A percentile compares a stretch with the other conserved stretches of the same genome.
Evolutionary conservation across 1,284 basidiomycete genomes (phyloP).

Genomic region (Singerocomus rubriflavus): DNA sequence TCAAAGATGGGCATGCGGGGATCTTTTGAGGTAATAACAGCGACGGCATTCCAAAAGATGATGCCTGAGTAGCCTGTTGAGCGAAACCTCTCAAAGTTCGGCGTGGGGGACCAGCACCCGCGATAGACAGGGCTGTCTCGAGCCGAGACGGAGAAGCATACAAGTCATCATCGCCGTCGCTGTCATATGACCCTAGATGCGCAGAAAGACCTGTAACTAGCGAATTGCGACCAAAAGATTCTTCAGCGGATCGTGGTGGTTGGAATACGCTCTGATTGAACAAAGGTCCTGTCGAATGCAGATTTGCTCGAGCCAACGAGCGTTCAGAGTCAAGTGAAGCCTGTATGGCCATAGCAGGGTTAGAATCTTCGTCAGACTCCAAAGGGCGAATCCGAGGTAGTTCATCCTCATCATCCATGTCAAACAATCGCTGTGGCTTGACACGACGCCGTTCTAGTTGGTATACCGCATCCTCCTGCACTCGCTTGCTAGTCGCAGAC

Average conservation of each 20-base stretch:
- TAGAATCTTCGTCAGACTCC: constrained; percentile 50
- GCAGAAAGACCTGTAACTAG: constrained; percentile 8
- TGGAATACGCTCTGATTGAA: constrained; percentile 5
- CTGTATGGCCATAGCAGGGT: constrained; percentile 57
- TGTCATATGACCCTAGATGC: constrained; percentile 4
- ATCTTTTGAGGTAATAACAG: constrained; percentile 25
- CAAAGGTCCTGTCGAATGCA: constrained; percentile 1
- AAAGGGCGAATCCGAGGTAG: constrained; percentile 16
- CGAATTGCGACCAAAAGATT: not conserved
- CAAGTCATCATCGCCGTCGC: constrained; percentile 39
- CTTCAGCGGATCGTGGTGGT: constrained; percentile 5
- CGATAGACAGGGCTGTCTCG: constrained; percentile 63
- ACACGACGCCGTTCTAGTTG: constrained; percentile 33
- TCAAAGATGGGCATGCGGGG: not conserved
- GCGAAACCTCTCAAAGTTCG: constrained; percentile 17
- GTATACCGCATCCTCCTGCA: constrained; percentile 35
- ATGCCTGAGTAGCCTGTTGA: constrained; percentile 10
- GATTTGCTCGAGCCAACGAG: not conserved
- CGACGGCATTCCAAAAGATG: constrained; percentile 38
- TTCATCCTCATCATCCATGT: constrained; percentile 49
- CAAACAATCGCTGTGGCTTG: constrained; percentile 52
- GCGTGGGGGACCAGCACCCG: constrained; percentile 46
- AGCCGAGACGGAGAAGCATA: constrained; percentile 53
- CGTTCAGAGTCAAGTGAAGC: constrained; percentile 44
- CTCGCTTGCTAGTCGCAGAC: constrained; percentile 57